phyloP scores from a whole-genome alignment of 2,329 filamentous ascomycete genomes.

The Parafenestella ontariensis region DNA sequence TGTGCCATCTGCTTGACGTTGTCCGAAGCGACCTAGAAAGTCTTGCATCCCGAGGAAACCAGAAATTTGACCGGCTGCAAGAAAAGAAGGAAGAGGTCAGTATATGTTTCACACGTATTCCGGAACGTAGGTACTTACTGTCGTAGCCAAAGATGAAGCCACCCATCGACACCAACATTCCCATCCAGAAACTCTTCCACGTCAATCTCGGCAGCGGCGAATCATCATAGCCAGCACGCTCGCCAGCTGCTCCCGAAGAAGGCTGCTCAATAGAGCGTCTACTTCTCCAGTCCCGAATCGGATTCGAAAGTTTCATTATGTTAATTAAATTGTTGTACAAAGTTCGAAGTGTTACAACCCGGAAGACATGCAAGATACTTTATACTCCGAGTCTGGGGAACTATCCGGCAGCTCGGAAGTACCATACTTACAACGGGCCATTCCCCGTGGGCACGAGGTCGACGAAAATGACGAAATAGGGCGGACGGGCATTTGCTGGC shows the following conservation, averaged over 20 bases:
- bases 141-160: conserved; percentile 34
- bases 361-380: background rate
- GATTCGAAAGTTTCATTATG: conserved; percentile 23
- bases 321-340: background rate
- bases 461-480: background rate
- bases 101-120: background rate
- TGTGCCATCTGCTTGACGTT: conserved; percentile 21
- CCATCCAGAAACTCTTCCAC: conserved; percentile 31
- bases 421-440: background rate
- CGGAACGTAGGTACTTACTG: background rate
- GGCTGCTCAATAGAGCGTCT: conserved; percentile 20
- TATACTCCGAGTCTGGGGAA: conserved; percentile 2
- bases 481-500: conserved; percentile 1
- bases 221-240: conserved; percentile 33
- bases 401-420: background rate
- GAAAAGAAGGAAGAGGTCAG: conserved; percentile 4
- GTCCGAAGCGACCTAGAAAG: conserved; percentile 32
- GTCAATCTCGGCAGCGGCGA: conserved; percentile 31
- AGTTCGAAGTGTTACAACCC: too few relatives aligned
- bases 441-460: conserved; percentile 15
- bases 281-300: conserved; percentile 22
- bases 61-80: conserved; percentile 40
- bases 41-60: conserved; percentile 42
- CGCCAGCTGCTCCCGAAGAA: conserved; percentile 20
- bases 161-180: conserved; percentile 41